phyloP scores from a whole-genome alignment of 371 early-diverging fungal species.

The Mortierella sp. region DNA sequence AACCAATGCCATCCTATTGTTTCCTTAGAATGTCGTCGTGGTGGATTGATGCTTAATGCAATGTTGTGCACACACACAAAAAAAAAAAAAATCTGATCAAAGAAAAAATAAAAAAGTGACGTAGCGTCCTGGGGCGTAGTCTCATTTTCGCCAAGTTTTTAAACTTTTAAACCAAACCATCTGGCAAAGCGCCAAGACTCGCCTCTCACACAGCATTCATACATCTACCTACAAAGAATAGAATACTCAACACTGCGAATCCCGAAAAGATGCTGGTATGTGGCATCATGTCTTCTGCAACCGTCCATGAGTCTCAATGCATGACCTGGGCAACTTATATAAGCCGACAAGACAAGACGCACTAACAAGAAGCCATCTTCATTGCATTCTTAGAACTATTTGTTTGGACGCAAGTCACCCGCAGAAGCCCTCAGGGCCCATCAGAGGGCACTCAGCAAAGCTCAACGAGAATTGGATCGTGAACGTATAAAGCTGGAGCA shows the following conservation, averaged over 20 bases:
- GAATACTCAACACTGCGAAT: not conserved
- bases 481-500: slow-evolving; percentile 91
- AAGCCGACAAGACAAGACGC: too few relatives aligned
- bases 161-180: too few relatives aligned
- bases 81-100: slow-evolving; percentile 1
- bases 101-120: not conserved
- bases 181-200: not conserved
- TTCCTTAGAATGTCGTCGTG: not conserved
- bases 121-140: not conserved
- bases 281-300: not conserved
- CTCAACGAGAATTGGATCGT: slow-evolving; percentile 94
- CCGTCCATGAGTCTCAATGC: too few relatives aligned
- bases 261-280: slow-evolving; percentile 26
- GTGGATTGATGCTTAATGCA: not conserved
- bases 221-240: not conserved
- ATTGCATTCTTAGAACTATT: slow-evolving; percentile 62
- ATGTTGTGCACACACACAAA: slow-evolving; percentile 2
- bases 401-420: slow-evolving; percentile 86
- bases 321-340: not conserved
- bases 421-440: slow-evolving; percentile 93
- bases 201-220: not conserved
- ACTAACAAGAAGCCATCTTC: not conserved
- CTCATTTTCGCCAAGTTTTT: too few relatives aligned
- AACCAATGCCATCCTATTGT: slow-evolving; percentile 34
- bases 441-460: slow-evolving; percentile 88